Evolutionary conservation across 305 asterid genomes (phyloP), one percentile per base, ranked within the genome.

Genomic region (Solanum aculeatissimum): DNA sequence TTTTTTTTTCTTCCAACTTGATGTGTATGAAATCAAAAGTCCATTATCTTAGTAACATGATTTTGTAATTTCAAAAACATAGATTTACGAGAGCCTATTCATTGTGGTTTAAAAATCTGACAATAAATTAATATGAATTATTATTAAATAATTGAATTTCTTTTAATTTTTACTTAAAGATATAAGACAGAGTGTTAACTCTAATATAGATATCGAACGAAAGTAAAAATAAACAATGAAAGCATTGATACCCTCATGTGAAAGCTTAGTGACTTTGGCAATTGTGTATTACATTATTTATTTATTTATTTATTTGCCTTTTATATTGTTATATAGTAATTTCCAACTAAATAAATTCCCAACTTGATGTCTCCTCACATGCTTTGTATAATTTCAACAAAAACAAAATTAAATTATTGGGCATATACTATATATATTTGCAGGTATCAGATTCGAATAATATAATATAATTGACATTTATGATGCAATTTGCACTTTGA

Each of bases 61-160:
- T 47, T 47, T 74, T 47, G 25, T 47, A 47, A 74, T 47, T 74
- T 74, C 62, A 74, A 47, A 47, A 47, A 74, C 81, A 74, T 74
- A 25, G 81, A 74, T 74, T 47, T 74, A 47, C 6, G 60, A 74
- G 9, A 74, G 14, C 2, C 15, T 14, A 10, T 74, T 47, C 23
- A 43, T 16, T 47, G 21, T 7, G 7, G 14, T 72, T 43, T 6
- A 70, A 70, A 70, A n/a, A 9, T 32, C 7, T 7, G 6, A 66
- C 7, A 32, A 29, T 29, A 15, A 18, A 51, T 51, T 4, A 51
- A 15, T 12, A 51, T 15, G 19, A 15, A 3, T 14, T 51, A 7
- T 51, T 7, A 4, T 15, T 1, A 2, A 9, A 51, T 16, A 2
- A 2, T 51, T 6, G 8, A 51, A 0, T 1, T 51, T 51, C 6